These are phyloP conservation scores for Tothia fuscella DNA, from an alignment of 2,329 filamentous ascomycete genomes.

Conservation along the genomic window DNA sequence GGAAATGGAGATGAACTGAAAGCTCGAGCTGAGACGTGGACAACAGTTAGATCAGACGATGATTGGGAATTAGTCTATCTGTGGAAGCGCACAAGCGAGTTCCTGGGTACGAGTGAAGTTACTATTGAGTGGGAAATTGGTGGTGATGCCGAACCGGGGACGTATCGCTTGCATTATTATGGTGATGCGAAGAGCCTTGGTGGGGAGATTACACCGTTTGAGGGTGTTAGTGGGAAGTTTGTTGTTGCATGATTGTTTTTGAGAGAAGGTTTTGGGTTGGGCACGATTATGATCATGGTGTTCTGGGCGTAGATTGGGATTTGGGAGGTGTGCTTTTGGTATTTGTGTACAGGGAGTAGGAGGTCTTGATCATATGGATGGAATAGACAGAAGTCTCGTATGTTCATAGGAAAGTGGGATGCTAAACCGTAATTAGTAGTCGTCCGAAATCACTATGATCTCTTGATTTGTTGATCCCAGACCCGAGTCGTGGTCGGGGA, in stretches of 20 bases:
- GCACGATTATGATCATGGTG: too few species aligned
- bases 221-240: constrained; percentile 43
- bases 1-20: constrained; percentile 6
- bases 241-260: not conserved
- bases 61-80: constrained; percentile 77
- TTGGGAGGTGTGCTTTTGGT: too few species aligned
- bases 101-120: constrained; percentile 67
- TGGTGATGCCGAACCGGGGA: constrained; percentile 42
- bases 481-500: too few species aligned
- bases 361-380: too few species aligned
- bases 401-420: too few species aligned
- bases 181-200: constrained; percentile 64
- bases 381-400: too few species aligned
- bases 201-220: constrained; percentile 54
- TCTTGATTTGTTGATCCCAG: too few species aligned
- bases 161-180: constrained; percentile 71
- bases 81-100: constrained; percentile 60
- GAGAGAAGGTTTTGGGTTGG: too few species aligned
- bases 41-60: constrained; percentile 53
- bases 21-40: constrained; percentile 40
- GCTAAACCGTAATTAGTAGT: too few species aligned
- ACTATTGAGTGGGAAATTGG: constrained; percentile 66
- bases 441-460: too few species aligned
- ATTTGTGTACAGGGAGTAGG: too few species aligned
- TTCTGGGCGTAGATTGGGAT: too few species aligned